Conservation (phyloP, 2,329 filamentous ascomycete genomes). For the Phaeoacremonium minimum region DNA sequence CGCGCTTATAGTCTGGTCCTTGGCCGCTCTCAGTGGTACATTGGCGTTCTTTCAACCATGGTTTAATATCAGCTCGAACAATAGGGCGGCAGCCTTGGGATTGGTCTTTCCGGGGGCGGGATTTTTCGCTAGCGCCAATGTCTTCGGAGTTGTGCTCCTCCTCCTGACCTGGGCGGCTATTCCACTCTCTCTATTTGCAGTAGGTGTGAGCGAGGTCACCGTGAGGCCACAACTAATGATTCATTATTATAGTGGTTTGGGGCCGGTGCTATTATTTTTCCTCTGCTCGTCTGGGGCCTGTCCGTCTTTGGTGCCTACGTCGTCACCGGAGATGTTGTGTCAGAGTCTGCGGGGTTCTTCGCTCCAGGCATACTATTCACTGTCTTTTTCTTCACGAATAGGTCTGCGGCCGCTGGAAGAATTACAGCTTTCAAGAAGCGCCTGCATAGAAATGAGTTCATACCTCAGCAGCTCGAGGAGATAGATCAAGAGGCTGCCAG, state of each 20-base stretch:
- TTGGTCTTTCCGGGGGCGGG: conserved; percentile 3
- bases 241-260: background rate
- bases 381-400: background rate
- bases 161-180: background rate
- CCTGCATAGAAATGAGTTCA: background rate
- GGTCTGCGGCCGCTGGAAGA: background rate
- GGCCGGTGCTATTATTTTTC: background rate
- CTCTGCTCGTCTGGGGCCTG: background rate
- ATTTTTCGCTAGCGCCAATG: too few species aligned
- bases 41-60: too few species aligned
- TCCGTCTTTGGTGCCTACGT: background rate
- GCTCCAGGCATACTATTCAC: background rate
- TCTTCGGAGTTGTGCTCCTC: background rate
- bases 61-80: too few species aligned
- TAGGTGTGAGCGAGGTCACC: too few species aligned
- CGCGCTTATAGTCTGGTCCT: too few species aligned
- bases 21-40: too few species aligned
- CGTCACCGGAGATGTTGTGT: background rate
- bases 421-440: too few species aligned
- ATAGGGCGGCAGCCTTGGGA: conserved; percentile 1
- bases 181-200: background rate
- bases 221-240: background rate
- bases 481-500: background rate
- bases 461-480: background rate
- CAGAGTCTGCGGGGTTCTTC: background rate